Evolutionary conservation across 2,329 filamentous ascomycete genomes (phyloP).

Genomic region (Akanthomyces uredinophilus): DNA sequence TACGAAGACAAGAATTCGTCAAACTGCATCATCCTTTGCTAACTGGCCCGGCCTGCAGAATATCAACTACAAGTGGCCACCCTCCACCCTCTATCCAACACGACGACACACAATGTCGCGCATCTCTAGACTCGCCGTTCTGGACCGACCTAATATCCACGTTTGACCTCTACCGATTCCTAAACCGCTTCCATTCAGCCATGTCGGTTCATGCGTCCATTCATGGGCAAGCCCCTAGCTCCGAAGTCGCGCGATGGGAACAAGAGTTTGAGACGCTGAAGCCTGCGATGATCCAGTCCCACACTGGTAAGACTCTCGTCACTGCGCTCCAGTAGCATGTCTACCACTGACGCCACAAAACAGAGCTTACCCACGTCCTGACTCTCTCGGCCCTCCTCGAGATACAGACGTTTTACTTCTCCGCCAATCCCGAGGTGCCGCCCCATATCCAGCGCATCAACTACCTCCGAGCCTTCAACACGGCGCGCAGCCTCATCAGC

Average conservation of each 20-base stretch:
- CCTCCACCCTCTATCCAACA: conserved; percentile 47
- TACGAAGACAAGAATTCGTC: conserved; percentile 19
- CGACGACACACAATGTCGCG: conserved; percentile 39
- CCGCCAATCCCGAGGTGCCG: conserved; percentile 36
- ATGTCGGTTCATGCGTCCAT: conserved; percentile 44
- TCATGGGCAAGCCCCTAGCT: conserved; percentile 40
- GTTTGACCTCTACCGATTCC: conserved; percentile 47
- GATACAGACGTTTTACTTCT: conserved; percentile 49
- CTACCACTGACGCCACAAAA: background rate
- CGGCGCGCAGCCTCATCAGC: conserved; percentile 41
- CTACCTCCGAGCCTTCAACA: conserved; percentile 43
- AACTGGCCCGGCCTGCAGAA: conserved; percentile 22
- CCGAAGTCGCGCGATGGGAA: conserved; percentile 44
- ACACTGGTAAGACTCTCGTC: conserved; percentile 36
- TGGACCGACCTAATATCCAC: conserved; percentile 39
- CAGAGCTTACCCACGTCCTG: conserved; percentile 45
- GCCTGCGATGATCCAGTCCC: conserved; percentile 39
- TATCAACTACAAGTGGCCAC: conserved; percentile 39
- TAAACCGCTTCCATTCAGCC: conserved; percentile 43
- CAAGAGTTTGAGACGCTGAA: conserved; percentile 47
- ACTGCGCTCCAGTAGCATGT: background rate
- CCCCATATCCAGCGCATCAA: conserved; percentile 38
- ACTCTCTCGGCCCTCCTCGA: conserved; percentile 46
- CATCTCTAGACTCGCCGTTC: conserved; percentile 35
- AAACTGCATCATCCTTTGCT: background rate